Percentiles rank a stretch among this genome's conserved stretches.
phyloP scores from a whole-genome alignment of 495 filamentous ascomycete genomes.

The Halenospora varia region DNA sequence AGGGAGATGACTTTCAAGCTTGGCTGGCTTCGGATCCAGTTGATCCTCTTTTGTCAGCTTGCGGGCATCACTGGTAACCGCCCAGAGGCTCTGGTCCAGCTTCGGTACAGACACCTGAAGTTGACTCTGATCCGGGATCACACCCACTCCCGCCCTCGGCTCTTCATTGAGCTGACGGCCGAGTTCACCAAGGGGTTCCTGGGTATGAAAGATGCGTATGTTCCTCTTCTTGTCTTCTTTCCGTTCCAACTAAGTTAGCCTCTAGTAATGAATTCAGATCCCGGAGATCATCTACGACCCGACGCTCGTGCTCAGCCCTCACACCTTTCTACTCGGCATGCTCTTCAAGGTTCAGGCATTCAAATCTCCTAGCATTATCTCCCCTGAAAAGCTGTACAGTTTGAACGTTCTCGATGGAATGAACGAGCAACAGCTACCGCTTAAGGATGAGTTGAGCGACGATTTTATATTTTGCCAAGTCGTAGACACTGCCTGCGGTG shows the following conservation, averaged over 20 bases:
- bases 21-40: too few species aligned
- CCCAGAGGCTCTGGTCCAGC: slow-evolving; percentile 30
- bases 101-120: slow-evolving; percentile 21
- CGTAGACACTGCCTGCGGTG: slow-evolving; percentile 12
- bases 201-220: slow-evolving; percentile 30
- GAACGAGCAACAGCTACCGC: slow-evolving; percentile 27
- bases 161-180: slow-evolving; percentile 31
- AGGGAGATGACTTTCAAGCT: too few species aligned
- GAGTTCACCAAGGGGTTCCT: slow-evolving; percentile 33
- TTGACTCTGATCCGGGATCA: slow-evolving; percentile 33
- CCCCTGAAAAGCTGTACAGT: slow-evolving; percentile 29
- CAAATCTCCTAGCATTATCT: slow-evolving; percentile 23
- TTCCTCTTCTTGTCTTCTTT: slow-evolving; percentile 8
- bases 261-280: slow-evolving; percentile 32
- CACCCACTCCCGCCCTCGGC: slow-evolving; percentile 22
- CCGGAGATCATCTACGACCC: slow-evolving; percentile 33
- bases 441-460: slow-evolving; percentile 27
- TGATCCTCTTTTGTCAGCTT: too few species aligned
- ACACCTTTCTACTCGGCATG: slow-evolving; percentile 26
- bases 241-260: slow-evolving; percentile 1
- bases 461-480: slow-evolving; percentile 24
- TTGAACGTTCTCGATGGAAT: slow-evolving; percentile 28
- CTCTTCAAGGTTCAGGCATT: slow-evolving; percentile 31
- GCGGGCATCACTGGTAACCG: too few species aligned
- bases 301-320: slow-evolving; percentile 23